Evolutionary conservation across 306 rosid genomes (phyloP).

Genomic region (Potentilla sterilis): DNA sequence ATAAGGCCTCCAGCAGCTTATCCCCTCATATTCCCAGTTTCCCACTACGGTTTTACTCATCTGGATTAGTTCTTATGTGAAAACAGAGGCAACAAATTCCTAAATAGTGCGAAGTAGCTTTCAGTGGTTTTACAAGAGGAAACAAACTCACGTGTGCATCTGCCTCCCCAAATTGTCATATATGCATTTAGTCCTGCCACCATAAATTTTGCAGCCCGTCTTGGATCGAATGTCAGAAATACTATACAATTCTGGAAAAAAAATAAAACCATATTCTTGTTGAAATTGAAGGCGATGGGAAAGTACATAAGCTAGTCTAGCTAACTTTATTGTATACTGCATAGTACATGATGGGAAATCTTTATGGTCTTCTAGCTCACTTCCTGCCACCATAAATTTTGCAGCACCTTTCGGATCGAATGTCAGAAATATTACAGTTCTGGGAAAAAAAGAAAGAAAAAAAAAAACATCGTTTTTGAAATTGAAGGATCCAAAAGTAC

Average conservation of each 20-base stretch:
- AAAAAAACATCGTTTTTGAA: neutral
- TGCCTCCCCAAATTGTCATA: neutral
- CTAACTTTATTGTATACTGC: neutral
- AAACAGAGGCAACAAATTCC: neutral
- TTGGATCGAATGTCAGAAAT: neutral
- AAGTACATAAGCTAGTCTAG: neutral
- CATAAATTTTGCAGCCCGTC: neutral
- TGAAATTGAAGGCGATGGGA: neutral
- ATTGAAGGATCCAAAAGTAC: neutral
- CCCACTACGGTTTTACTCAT: neutral
- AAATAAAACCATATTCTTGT: neutral
- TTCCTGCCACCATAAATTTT: neutral
- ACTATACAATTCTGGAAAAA: neutral
- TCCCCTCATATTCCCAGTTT: neutral
- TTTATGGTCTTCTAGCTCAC: neutral
- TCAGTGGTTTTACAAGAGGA: neutral
- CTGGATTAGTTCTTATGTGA: neutral
- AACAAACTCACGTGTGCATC: neutral
- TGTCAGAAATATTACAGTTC: neutral
- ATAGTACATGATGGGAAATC: neutral
- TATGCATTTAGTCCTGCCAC: neutral
- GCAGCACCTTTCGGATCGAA: neutral
- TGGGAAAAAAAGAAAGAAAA: neutral
- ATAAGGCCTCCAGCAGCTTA: too few relatives aligned
- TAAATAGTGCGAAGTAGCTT: neutral